Evolutionary conservation across 78 protist species (phyloP).

Genomic region (Dictyostelium citrinum): DNA sequence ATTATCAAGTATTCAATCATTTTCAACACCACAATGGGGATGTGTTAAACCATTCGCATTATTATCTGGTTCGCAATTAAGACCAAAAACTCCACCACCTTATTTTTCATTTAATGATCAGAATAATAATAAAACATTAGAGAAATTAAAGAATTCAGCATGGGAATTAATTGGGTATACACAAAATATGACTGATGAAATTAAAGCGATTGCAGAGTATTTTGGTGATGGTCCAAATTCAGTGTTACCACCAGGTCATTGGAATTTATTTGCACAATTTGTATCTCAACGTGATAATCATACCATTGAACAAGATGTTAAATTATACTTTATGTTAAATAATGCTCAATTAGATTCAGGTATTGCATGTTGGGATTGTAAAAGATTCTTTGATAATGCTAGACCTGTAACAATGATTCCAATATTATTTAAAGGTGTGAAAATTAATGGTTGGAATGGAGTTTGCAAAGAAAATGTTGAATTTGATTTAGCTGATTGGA

Average conservation of each 20-base stretch:
- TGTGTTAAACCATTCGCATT: slow-evolving; percentile 18
- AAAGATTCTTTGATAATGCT: slow-evolving; percentile 34
- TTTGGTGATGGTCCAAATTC: slow-evolving; percentile 40
- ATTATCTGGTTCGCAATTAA: not conserved
- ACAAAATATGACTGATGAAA: slow-evolving; percentile 9
- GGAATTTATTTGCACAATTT: slow-evolving; percentile 13
- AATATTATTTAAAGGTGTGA: not conserved
- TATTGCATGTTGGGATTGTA: slow-evolving; percentile 46
- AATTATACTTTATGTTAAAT: slow-evolving; percentile 27
- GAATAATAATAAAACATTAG: not conserved
- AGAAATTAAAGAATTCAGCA: not conserved
- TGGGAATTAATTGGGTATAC: slow-evolving; percentile 2
- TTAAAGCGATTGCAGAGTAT: slow-evolving; percentile 28
- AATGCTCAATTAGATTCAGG: slow-evolving; percentile 50
- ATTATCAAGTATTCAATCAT: not conserved
- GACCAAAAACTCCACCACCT: slow-evolving; percentile 7
- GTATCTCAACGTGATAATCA: slow-evolving; percentile 24
- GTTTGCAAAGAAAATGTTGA: slow-evolving; percentile 7
- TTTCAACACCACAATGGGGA: slow-evolving; percentile 55
- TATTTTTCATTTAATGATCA: not conserved
- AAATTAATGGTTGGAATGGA: slow-evolving; percentile 41
- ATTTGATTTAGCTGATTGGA: slow-evolving; percentile 14
- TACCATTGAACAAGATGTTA: slow-evolving; percentile 16
- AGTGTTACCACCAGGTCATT: slow-evolving; percentile 56
- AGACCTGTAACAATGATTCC: slow-evolving; percentile 62